Percentiles rank a stretch among this genome's conserved stretches.
Conservation (phyloP, 306 rosid genomes). For the Rosa rugosa region DNA sequence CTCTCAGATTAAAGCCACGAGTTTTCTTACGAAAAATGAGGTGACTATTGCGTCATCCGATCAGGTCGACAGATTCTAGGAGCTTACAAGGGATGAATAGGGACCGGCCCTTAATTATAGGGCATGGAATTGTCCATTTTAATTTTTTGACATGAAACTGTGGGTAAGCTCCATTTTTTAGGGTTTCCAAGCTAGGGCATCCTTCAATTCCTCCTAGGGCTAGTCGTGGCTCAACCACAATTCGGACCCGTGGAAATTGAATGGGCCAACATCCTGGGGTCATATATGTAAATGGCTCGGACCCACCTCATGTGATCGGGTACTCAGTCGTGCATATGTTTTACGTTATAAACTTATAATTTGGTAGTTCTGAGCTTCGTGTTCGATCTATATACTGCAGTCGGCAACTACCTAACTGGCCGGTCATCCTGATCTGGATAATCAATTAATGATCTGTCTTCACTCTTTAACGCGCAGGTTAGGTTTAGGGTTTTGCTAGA, state of each 20-base stretch:
- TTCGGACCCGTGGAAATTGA: slow-evolving; percentile 17
- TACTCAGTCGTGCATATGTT: not conserved
- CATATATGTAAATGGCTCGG: slow-evolving; percentile 23
- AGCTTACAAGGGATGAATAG: not conserved
- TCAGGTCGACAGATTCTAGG: not conserved
- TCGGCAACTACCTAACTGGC: not conserved
- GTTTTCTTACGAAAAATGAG: not conserved
- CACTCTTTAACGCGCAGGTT: not conserved
- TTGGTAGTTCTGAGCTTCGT: slow-evolving; percentile 28
- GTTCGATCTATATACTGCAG: slow-evolving; percentile 21
- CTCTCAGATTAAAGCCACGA: not conserved
- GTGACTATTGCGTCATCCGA: no score
- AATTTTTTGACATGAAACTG: slow-evolving; percentile 17
- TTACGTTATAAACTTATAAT: not conserved
- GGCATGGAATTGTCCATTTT: slow-evolving; percentile 20
- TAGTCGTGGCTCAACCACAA: slow-evolving; percentile 36
- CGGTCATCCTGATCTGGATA: not conserved
- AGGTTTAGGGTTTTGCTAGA: not conserved
- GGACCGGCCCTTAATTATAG: slow-evolving; percentile 11
- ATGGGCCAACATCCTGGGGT: slow-evolving; percentile 16
- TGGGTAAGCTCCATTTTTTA: slow-evolving; percentile 47
- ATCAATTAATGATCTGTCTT: not conserved
- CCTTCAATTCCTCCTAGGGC: not conserved
- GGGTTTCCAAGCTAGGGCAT: not conserved
- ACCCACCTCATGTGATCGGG: slow-evolving; percentile 7